phyloP scores from a whole-genome alignment of 2,329 filamentous ascomycete genomes.

The Aphanocladium album region DNA sequence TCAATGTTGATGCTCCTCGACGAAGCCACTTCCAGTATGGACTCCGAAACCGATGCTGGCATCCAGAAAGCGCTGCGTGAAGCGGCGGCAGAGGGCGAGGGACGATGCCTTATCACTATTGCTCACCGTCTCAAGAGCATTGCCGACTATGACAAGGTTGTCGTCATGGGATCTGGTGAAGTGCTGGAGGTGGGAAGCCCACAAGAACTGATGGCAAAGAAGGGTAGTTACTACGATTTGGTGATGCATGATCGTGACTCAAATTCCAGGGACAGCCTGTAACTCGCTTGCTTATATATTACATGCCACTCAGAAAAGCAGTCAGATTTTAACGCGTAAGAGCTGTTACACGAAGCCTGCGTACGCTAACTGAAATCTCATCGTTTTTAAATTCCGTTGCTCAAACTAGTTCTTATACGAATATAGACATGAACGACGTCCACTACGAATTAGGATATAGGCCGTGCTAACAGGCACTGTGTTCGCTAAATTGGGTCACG shows the following conservation, averaged over 20 bases:
- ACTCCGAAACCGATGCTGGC: slow-evolving; percentile 51
- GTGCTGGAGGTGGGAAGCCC: slow-evolving; percentile 51
- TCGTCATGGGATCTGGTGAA: slow-evolving; percentile 51
- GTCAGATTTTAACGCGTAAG: background rate
- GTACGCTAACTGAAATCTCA: background rate
- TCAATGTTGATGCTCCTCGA: slow-evolving; percentile 53
- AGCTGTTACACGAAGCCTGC: no score
- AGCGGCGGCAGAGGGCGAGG: slow-evolving; percentile 36
- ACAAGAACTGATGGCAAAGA: slow-evolving; percentile 38
- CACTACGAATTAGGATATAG: no score
- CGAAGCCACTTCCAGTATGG: slow-evolving; percentile 56
- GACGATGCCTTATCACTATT: slow-evolving; percentile 52
- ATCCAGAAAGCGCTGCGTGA: slow-evolving; percentile 49
- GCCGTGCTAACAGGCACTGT: no score
- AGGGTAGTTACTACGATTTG: slow-evolving; percentile 50
- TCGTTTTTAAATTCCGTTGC: no score
- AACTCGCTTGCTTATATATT: background rate
- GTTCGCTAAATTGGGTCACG: no score
- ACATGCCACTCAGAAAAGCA: background rate
- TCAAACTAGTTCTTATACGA: no score
- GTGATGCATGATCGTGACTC: slow-evolving; percentile 47
- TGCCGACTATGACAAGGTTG: slow-evolving; percentile 53
- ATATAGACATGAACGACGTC: no score
- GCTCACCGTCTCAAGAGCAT: slow-evolving; percentile 55
- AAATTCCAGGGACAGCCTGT: background rate